Evolutionary conservation across 345 rosid genomes (phyloP), one percentile per base, ranked within the genome.

Genomic region (Triadica sebifera): DNA sequence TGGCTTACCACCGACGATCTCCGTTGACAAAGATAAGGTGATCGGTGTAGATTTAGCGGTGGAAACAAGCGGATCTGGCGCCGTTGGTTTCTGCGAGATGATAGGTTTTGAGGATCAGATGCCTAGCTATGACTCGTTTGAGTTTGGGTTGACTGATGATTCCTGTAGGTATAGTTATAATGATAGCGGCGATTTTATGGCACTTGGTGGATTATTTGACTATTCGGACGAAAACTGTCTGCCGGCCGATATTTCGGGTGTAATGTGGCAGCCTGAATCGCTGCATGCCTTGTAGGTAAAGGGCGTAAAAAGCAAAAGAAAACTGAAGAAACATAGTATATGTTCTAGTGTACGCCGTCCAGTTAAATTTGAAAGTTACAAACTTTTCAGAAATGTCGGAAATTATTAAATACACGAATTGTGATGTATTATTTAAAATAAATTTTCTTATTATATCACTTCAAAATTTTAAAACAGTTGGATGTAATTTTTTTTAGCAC

Each of bases 171-270:
- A 59, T 61, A 20, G 46, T 52, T 75, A 66, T 9, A 72, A 72
- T 47, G 70, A 73, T 6, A 76, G 63, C 63, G 75, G 76, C 19
- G 92, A 87, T 43, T 91, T 79, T 74, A 91, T 89, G 39, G 76
- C 85, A 0, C 74, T 89, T 9, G 96, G 93, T 1, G 83, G 93
- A 4, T 45, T 93, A 51, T 93, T 93, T 43, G 90, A 88, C 5
- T 74, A 77, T 76, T 5, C 84, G 47, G 88, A 84, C 58, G 87
- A 58, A 0, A 72, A 80, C 70, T 80, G 56, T 47, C 85, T 84
- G 22, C 66, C 87, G 66, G 80, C 81, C 38, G 91, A 89, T 20
- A 19, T 70, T 15, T 77, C 91, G 55, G 88, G 78, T 43, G 67
- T 79, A 59, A 52, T 84, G 50, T 85, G 90, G 91, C 87, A 82